Base-by-base conservation (phyloP, 2,329 filamentous ascomycete species). In the Colletotrichum phormii region DNA sequence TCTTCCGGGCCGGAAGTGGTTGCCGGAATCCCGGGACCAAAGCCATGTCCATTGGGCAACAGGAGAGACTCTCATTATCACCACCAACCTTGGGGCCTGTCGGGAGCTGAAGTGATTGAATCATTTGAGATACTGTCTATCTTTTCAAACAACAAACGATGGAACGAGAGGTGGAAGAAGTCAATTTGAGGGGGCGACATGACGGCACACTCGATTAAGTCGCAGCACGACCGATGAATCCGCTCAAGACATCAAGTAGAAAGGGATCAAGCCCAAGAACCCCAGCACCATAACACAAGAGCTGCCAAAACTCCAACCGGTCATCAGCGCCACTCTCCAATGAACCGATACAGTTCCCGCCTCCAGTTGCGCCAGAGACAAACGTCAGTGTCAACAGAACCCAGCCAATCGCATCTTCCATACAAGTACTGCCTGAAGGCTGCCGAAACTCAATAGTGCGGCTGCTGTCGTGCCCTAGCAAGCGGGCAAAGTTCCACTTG, bases 381-480 rank as follows among this genome's bases (percentile, higher is more conserved):
- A 84, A 82, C 3, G 78, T 74, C 59, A 82, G 72, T 3, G 78
- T 79, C 46, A 84, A 77, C 51, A 77, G 75, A 11, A 80, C 77
- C 81, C 81, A 83, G 0, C 75, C 75, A 11, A 74, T 71, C 3
- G 78, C 82, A 7, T 83, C 80, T 15, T 77, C 80, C 13, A 79
- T 77, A 0, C 31, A 60, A 8, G 73, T 37, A 69, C 80, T 81
- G 8, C 82, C 82, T 3, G 79, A 78, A 13, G 80, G 76, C 78
- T 84, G 82, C 3, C 82, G 79, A 61, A 80, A 84, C 75, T 84
- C 82, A 26, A 84, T 82, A 6, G 80, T 80, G n/a, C 75, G 72
- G 5, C 75, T 73, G 1, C 60, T 63, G 1, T 73, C 71, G 7
- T 65, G 57, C 9, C 72, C 46, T 42, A 80, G 51, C 54, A 83